These are phyloP conservation scores for Verticillium albo-atrum DNA, from an alignment of 2,329 filamentous ascomycete genomes.

Conservation along the genomic window DNA sequence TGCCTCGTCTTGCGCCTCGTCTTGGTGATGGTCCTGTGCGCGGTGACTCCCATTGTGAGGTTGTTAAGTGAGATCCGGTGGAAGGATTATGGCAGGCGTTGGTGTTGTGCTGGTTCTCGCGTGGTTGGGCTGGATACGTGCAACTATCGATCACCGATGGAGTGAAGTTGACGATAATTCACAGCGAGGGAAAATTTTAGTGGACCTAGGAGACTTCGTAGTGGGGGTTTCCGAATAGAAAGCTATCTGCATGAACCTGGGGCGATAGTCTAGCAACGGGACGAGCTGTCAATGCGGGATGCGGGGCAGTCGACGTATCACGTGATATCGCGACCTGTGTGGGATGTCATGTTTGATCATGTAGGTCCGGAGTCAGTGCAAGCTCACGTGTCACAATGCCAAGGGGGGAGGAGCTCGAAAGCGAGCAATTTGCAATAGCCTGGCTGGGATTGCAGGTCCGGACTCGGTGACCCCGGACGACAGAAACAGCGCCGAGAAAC, in stretches of 20 bases:
- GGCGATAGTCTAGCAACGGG: background rate
- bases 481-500: background rate
- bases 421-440: background rate
- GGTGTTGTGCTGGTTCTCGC: background rate
- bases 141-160: background rate
- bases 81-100: background rate
- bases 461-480: background rate
- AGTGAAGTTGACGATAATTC: background rate
- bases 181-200: background rate
- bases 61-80: background rate
- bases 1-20: slow-evolving; percentile 69
- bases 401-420: background rate
- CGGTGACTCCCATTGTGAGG: slow-evolving; percentile 61
- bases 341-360: no score
- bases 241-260: background rate
- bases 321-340: background rate
- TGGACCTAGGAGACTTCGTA: background rate
- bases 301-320: background rate
- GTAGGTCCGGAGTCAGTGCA: background rate
- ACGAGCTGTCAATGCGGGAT: background rate
- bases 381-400: background rate
- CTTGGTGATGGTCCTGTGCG: slow-evolving; percentile 65
- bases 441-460: background rate
- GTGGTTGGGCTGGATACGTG: no score
- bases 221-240: background rate